A percentile compares a stretch with the other conserved stretches of the same genome.
Conservation (phyloP, 768 basidiomycete species). For the Porphyrellus cyaneotinctus region DNA sequence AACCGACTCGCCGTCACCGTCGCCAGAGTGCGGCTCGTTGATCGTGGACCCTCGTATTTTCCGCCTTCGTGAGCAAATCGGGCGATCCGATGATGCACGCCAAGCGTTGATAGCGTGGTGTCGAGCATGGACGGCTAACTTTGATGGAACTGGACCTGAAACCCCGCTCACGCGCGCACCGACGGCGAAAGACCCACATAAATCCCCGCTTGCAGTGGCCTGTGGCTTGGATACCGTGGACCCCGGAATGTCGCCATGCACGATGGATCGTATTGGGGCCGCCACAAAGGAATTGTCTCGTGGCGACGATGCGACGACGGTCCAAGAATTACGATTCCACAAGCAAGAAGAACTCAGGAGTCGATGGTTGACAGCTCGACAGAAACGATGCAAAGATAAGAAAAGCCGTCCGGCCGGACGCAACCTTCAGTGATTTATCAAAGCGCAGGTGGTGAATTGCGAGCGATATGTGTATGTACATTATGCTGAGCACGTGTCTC, state of each 20-base stretch:
- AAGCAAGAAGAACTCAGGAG: conserved; percentile 9
- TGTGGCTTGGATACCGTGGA: not conserved
- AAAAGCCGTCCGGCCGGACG: not conserved
- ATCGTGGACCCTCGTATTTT: conserved; percentile 10
- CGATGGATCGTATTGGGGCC: no score
- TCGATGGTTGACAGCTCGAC: conserved; percentile 8
- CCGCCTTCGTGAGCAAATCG: conserved; percentile 6
- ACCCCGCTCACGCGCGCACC: not conserved
- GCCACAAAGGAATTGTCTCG: not conserved
- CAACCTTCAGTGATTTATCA: not conserved
- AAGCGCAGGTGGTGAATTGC: not conserved
- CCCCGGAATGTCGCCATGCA: not conserved
- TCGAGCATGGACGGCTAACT: not conserved
- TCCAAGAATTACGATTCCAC: not conserved
- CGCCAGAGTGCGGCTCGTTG: not conserved
- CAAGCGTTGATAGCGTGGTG: conserved; percentile 14
- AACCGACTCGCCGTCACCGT: not conserved
- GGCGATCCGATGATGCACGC: conserved; percentile 1
- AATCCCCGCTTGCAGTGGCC: not conserved
- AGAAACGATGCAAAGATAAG: not conserved
- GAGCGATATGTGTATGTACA: not conserved
- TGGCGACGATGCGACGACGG: not conserved
- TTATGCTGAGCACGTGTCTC: not conserved
- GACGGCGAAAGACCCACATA: not conserved
- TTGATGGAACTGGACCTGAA: not conserved